Base-by-base conservation (phyloP, 768 basidiomycete species). In the Albatrellus ellisii region DNA sequence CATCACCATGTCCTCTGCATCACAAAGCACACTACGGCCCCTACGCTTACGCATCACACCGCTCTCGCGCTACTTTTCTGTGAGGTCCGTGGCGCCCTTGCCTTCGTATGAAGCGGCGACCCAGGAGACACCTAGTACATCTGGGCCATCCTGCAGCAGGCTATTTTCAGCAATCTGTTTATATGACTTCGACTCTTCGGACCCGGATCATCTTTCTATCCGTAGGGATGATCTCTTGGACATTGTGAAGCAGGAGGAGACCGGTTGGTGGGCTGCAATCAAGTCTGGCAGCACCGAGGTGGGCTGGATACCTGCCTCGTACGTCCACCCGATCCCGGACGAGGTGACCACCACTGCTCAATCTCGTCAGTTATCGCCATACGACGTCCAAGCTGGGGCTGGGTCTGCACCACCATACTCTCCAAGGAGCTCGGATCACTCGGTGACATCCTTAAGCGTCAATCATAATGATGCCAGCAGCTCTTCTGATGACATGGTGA, bases 181-280 rank as follows among this genome's bases (percentile, higher is more conserved):
- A 56, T 69, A 77, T 53, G 79, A 85, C 58, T 86, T 81, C 51
- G 54, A 64, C 18, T 71, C 80, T 3, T 61, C 68, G 18, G 85
- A 85, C 49, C 58, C 65, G 12, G 69, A 68, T 51, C 74, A 77
- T 43, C 65, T 86, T 14, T 60, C 70, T 3, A 84, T 87, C 57
- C 59, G 59, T 29, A 71, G 72, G 60, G 72, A 74, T 46, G 83
- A 86, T 48, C 70, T 85, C 17, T 59, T 88, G 22, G 69, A 73
- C 18, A 63, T 87, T 39, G 64, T 87, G 34, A 75, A 75, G 57
- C 67, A 72, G 56, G 80, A 85, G 56, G 66, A 69, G 10, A 72
- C 76, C 2, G 84, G 85, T 8, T 87, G 83, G 84, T 87, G 83
- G 81, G 83, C 79, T 15, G 85, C 83, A 15, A 70, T 80, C 60